Percentiles rank a stretch among this genome's conserved stretches.
Evolutionary conservation across 1,284 basidiomycete species (phyloP).

Genomic region (Stereum hirsutum): DNA sequence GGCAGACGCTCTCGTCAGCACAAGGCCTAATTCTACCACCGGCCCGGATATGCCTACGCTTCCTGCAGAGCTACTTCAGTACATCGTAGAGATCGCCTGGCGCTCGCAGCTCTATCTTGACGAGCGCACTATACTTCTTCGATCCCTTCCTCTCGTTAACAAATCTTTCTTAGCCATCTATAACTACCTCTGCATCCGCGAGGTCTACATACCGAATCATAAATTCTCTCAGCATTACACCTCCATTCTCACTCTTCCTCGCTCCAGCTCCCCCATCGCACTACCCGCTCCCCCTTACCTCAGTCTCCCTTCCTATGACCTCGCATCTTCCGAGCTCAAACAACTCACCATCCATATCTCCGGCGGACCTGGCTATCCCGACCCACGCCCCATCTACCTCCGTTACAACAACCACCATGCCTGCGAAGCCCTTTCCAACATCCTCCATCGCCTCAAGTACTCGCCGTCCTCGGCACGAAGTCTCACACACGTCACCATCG

Average conservation of each 20-base stretch:
- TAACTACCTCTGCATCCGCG: slow-evolving; percentile 19
- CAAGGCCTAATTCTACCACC: too few relatives aligned
- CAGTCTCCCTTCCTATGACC: slow-evolving; percentile 3
- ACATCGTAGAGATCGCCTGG: slow-evolving; percentile 27
- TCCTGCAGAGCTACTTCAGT: slow-evolving; percentile 26
- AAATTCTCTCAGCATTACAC: slow-evolving; percentile 18
- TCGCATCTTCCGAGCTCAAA: slow-evolving; percentile 16
- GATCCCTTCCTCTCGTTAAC: slow-evolving; percentile 21
- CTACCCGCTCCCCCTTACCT: slow-evolving; percentile 12
- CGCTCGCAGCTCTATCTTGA: slow-evolving; percentile 15
- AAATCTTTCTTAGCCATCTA: slow-evolving; percentile 20
- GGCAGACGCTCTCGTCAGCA: too few relatives aligned
- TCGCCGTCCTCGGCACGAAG: slow-evolving; percentile 6
- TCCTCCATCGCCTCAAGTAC: slow-evolving; percentile 14
- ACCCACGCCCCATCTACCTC: slow-evolving; percentile 10
- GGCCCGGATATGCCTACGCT: too few relatives aligned
- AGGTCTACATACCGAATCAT: slow-evolving; percentile 24
- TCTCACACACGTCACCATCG: slow-evolving; percentile 8
- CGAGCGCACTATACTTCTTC: slow-evolving; percentile 24
- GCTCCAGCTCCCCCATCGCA: slow-evolving; percentile 5
- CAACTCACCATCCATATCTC: slow-evolving; percentile 21
- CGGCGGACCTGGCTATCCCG: slow-evolving; percentile 4
- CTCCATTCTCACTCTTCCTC: slow-evolving; percentile 15
- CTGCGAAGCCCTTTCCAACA: slow-evolving; percentile 15
- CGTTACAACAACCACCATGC: slow-evolving; percentile 13